Percentiles rank a stretch among this genome's conserved stretches.
Conservation (phyloP, 805 yeast genomes). For the Candida broadrunensis region DNA sequence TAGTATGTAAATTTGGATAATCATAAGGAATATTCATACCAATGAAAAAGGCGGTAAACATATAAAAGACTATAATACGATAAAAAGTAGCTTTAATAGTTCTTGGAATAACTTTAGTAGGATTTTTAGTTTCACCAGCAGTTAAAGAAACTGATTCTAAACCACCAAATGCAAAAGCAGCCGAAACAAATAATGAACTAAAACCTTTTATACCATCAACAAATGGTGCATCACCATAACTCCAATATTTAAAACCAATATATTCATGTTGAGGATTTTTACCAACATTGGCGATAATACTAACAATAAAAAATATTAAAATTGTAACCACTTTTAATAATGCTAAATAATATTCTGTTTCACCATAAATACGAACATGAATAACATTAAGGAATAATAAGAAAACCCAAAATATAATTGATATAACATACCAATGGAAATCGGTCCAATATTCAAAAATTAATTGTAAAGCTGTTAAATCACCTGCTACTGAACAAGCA, state of each 20-base stretch:
- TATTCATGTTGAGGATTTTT: conserved; percentile 45
- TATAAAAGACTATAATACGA: conserved; percentile 32
- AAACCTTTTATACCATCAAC: conserved; percentile 52
- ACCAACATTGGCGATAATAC: conserved; percentile 57
- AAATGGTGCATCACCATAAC: conserved; percentile 50
- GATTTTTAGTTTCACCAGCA: conserved; percentile 32
- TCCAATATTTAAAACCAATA: conserved; percentile 43
- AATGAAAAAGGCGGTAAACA: conserved; percentile 38
- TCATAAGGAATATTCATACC: conserved; percentile 42
- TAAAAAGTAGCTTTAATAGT: conserved; percentile 29
- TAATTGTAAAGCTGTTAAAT: conserved; percentile 45
- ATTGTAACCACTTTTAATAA: conserved; percentile 48
- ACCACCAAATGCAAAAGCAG: conserved; percentile 53
- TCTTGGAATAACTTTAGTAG: conserved; percentile 26
- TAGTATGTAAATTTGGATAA: conserved; percentile 28
- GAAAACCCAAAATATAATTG: conserved; percentile 53
- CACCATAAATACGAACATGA: conserved; percentile 40
- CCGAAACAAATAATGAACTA: conserved; percentile 48
- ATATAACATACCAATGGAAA: conserved; percentile 49
- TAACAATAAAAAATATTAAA: conserved; percentile 52
- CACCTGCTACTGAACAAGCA: conserved; percentile 47
- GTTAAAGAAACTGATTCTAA: conserved; percentile 37
- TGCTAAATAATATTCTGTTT: conserved; percentile 39
- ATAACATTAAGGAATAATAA: conserved; percentile 40
- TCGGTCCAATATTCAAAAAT: conserved; percentile 47